phyloP scores from a whole-genome alignment of 208 protist genomes.

The Plasmodiophora brassicae region DNA sequence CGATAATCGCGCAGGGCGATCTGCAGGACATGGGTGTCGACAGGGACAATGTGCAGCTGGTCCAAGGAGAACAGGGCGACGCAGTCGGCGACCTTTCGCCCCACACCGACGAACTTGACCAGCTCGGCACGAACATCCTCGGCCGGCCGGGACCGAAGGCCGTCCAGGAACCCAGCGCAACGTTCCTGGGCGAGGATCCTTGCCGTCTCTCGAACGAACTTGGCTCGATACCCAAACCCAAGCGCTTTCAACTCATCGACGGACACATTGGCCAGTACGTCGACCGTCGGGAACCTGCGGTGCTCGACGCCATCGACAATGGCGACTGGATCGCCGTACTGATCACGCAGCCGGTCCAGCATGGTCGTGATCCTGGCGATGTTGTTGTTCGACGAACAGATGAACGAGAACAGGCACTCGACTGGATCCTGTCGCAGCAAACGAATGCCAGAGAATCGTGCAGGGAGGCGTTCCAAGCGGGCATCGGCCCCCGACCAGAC shows the following conservation, averaged over 20 bases:
- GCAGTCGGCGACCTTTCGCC: conserved; percentile 46
- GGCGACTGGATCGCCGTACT: neutral
- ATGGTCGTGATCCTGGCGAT: conserved; percentile 42
- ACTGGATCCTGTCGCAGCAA: conserved; percentile 40
- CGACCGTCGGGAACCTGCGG: conserved; percentile 31
- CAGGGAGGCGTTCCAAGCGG: neutral
- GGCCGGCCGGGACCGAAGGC: neutral
- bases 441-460: neutral
- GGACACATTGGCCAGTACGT: neutral
- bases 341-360: neutral
- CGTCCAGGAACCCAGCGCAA: neutral
- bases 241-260: conserved; percentile 41
- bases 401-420: conserved; percentile 52
- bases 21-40: conserved; percentile 39
- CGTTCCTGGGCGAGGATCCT: neutral
- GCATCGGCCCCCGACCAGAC: neutral
- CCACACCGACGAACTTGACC: conserved; percentile 1
- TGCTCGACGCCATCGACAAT: neutral
- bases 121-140: neutral
- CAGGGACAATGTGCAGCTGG: neutral
- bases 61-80: conserved; percentile 45
- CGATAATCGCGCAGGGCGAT: conserved; percentile 34
- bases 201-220: conserved; percentile 22
- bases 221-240: conserved; percentile 45
- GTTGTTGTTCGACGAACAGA: conserved; percentile 48